Evolutionary conservation across 495 filamentous ascomycete genomes (phyloP).

Genomic region (Antarctomyces pellizariae): DNA sequence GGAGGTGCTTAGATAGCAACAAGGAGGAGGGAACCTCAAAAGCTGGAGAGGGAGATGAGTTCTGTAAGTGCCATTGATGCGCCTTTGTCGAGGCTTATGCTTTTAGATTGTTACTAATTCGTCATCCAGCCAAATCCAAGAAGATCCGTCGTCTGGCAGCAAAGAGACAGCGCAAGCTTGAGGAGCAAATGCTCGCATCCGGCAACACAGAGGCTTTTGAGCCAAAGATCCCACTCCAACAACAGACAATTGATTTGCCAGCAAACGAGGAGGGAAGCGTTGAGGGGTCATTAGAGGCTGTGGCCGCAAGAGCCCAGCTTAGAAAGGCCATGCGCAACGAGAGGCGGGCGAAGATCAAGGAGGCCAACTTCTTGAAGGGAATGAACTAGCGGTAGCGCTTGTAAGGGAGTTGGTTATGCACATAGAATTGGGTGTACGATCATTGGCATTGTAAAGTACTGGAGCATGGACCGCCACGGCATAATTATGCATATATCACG

Average conservation of each 20-base stretch:
- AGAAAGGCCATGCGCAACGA: conserved; percentile 46
- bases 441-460: too few relatives aligned
- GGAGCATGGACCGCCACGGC: too few relatives aligned
- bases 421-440: too few relatives aligned
- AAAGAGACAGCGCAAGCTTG: conserved; percentile 35
- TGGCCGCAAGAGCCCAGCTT: conserved; percentile 35
- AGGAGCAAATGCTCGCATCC: conserved; percentile 38
- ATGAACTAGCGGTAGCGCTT: conserved; percentile 28
- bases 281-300: conserved; percentile 31
- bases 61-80: conserved; percentile 36
- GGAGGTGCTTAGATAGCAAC: conserved; percentile 38
- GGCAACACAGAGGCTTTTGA: conserved; percentile 37
- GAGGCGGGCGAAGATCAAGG: conserved; percentile 62
- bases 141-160: conserved; percentile 48
- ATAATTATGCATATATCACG: too few relatives aligned
- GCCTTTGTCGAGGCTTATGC: neutral
- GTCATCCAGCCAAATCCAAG: conserved; percentile 45
- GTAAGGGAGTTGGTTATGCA: too few relatives aligned
- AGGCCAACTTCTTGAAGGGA: conserved; percentile 75
- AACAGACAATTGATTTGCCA: conserved; percentile 71
- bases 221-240: conserved; percentile 56
- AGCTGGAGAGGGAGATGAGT: conserved; percentile 33
- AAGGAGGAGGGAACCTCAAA: conserved; percentile 20
- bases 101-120: conserved; percentile 1
- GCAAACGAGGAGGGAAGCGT: conserved; percentile 30